Conservation (phyloP, 805 yeast species). For the Candida andamanensis region DNA sequence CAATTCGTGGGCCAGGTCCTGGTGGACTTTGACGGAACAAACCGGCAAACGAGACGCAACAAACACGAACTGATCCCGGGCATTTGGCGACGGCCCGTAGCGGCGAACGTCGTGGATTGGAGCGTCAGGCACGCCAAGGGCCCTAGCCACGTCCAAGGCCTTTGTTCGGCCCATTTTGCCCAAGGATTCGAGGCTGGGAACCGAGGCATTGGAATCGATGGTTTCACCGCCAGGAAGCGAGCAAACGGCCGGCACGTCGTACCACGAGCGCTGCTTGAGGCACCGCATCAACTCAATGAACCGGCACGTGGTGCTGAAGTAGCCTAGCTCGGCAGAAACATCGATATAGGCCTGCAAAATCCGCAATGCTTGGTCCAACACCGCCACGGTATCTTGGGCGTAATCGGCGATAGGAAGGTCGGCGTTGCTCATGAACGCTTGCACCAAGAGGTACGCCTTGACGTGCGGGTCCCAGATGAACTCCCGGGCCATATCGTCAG, state of each 20-base stretch:
- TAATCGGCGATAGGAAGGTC: conserved; percentile 94
- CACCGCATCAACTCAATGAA: conserved; percentile 74
- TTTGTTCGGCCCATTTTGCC: conserved; percentile 38
- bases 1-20: conserved; percentile 30
- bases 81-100: conserved; percentile 19
- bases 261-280: conserved; percentile 86
- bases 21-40: conserved; percentile 41
- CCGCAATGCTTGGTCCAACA: conserved; percentile 90
- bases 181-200: conserved; percentile 16
- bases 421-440: conserved; percentile 64
- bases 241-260: conserved; percentile 65
- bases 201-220: conserved; percentile 13
- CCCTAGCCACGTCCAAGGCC: conserved; percentile 27
- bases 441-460: conserved; percentile 65
- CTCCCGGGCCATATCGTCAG: conserved; percentile 52
- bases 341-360: conserved; percentile 90
- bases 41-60: conserved; percentile 60
- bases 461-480: conserved; percentile 86
- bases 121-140: conserved; percentile 3
- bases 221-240: conserved; percentile 45
- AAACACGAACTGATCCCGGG: conserved; percentile 44
- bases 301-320: conserved; percentile 52
- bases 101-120: conserved; percentile 8
- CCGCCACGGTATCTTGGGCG: conserved; percentile 87
- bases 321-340: conserved; percentile 81